Evolutionary conservation across 768 basidiomycete species (phyloP).

Genomic region (Hortiboletus campestris): DNA sequence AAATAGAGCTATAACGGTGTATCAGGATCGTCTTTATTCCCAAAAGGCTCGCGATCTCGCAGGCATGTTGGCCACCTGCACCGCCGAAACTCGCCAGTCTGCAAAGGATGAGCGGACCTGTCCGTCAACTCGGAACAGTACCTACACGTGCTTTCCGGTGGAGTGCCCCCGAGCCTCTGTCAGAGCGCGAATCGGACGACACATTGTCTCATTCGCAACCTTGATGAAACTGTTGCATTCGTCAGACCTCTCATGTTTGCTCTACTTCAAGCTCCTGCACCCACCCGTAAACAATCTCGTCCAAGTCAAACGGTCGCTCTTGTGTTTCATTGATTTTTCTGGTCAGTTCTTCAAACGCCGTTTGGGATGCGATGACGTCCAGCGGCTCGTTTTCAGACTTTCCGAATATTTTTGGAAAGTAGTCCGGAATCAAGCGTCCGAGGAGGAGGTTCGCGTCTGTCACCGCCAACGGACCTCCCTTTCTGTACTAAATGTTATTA

Average conservation of each 20-base stretch:
- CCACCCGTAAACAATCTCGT: constrained; percentile 89
- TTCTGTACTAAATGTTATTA: constrained; percentile 42
- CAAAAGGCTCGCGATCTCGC: constrained; percentile 83
- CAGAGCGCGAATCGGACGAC: constrained; percentile 84
- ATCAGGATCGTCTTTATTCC: constrained; percentile 88
- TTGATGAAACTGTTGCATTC: constrained; percentile 73
- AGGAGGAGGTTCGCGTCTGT: constrained; percentile 92
- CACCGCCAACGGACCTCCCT: constrained; percentile 87
- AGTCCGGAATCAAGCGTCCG: constrained; percentile 84
- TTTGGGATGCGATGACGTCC: constrained; percentile 67
- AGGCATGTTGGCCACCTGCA: constrained; percentile 89
- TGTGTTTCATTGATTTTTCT: constrained; percentile 67
- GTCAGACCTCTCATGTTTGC: not conserved
- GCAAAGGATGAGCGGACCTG: not conserved
- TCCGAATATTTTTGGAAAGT: constrained; percentile 95
- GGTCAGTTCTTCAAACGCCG: constrained; percentile 66
- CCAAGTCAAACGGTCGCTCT: constrained; percentile 58
- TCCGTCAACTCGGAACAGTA: not conserved
- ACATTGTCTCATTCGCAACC: constrained; percentile 97
- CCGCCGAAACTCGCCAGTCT: constrained; percentile 88
- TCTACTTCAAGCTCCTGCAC: constrained; percentile 16
- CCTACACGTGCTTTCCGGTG: constrained; percentile 68
- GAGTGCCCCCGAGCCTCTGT: constrained; percentile 90
- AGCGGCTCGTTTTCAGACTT: constrained; percentile 82
- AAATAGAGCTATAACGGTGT: constrained; percentile 87